Evolutionary conservation across 495 filamentous ascomycete species (phyloP).

Genomic region (Xylaria acuta): DNA sequence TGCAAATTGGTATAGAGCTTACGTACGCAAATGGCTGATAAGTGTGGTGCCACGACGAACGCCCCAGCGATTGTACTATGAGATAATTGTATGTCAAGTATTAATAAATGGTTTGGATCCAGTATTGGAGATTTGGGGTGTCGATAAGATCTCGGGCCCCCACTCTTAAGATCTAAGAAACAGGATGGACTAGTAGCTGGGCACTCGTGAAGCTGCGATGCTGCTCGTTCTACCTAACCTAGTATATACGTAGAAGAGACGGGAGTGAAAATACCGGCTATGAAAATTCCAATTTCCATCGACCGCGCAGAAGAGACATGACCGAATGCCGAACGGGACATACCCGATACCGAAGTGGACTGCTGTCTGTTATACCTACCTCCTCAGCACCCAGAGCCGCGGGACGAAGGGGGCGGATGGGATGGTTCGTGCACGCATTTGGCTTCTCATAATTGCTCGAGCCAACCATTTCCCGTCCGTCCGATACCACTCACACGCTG

Average conservation of each 20-base stretch:
- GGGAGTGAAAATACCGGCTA: neutral
- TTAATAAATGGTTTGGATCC: neutral
- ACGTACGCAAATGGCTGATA: constrained; percentile 19
- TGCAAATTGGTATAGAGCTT: constrained; percentile 2
- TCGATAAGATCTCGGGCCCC: constrained; percentile 1
- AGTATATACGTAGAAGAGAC: neutral
- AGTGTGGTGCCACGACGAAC: constrained; percentile 4
- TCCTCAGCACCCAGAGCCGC: neutral
- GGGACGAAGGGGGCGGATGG: neutral
- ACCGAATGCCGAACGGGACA: constrained; percentile 2
- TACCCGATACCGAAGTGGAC: constrained; percentile 1
- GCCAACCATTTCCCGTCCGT: neutral
- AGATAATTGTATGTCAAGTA: constrained; percentile 9
- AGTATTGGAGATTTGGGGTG: constrained; percentile 1
- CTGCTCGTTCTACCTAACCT: neutral
- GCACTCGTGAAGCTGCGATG: neutral
- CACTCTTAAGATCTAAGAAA: neutral
- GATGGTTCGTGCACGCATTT: constrained; percentile 3
- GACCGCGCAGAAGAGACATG: neutral
- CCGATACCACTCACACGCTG: neutral
- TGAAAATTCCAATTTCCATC: neutral
- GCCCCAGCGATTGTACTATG: neutral
- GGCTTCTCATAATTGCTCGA: neutral
- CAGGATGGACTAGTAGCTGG: neutral
- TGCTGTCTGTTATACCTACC: neutral